These are phyloP conservation scores for Cerrena zonata DNA, from an alignment of 1,284 basidiomycete genomes.

Conservation along the genomic window DNA sequence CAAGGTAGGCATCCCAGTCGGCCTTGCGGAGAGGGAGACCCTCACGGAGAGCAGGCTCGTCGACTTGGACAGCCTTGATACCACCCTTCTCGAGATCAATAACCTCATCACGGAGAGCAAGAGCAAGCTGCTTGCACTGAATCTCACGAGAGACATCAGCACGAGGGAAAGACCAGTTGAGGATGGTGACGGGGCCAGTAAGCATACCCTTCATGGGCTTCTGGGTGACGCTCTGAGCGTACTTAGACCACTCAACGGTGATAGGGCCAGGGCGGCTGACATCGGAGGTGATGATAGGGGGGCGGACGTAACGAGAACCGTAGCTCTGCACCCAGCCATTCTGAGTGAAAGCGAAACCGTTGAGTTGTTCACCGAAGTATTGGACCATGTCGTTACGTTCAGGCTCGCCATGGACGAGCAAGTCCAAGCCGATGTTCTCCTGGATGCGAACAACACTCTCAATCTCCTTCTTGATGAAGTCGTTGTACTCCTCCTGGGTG, in stretches of 20 bases:
- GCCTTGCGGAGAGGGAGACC: conserved; percentile 90
- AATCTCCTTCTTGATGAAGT: conserved; percentile 99
- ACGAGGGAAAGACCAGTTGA: conserved; percentile 99
- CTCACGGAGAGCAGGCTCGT: conserved; percentile 99
- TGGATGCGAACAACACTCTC: conserved; percentile 93
- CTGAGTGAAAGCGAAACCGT: conserved; percentile 96
- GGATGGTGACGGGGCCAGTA: conserved; percentile 92
- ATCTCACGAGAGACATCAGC: conserved; percentile 94
- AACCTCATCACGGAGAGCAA: conserved; percentile 98
- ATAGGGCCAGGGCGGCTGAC: conserved; percentile 91
- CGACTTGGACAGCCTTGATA: conserved; percentile 97
- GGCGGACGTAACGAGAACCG: conserved; percentile 92
- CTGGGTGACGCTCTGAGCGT: conserved; percentile 90
- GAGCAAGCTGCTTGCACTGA: conserved; percentile 97
- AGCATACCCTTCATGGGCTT: conserved; percentile 99
- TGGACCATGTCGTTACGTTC: conserved; percentile 99
- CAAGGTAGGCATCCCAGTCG: conserved; percentile 93
- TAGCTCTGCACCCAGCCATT: conserved; percentile 99
- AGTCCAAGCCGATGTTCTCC: conserved; percentile 92
- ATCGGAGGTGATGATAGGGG: conserved; percentile 97
- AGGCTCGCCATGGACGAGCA: conserved; percentile 98
- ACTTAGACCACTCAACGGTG: conserved; percentile 95
- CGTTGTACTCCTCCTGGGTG: conserved; percentile 84
- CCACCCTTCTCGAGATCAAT: conserved; percentile 95
- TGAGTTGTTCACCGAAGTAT: conserved; percentile 97